A percentile compares a stretch with the other conserved stretches of the same genome.
phyloP scores from a whole-genome alignment of 495 filamentous ascomycete genomes.

The Talaromyces adpressus region DNA sequence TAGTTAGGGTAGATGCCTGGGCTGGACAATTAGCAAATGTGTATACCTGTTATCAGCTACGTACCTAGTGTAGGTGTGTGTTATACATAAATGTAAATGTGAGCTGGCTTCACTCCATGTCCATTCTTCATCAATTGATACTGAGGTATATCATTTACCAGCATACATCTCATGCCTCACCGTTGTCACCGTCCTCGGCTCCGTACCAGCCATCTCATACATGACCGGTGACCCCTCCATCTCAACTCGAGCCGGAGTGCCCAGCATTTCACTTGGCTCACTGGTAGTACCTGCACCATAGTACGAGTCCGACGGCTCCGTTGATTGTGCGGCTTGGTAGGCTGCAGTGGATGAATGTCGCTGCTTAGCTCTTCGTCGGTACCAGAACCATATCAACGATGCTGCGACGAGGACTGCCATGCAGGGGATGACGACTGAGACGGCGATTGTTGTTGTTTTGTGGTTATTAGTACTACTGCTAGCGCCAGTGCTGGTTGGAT shows the following conservation, averaged over 20 bases:
- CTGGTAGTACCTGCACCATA: background rate
- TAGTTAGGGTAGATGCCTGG: background rate
- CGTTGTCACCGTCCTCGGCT: background rate
- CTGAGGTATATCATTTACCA: background rate
- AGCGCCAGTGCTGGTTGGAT: background rate
- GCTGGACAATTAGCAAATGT: too few relatives aligned
- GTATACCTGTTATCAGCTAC: too few relatives aligned
- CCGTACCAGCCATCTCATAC: background rate
- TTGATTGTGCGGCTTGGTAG: conserved; percentile 2
- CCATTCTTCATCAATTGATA: too few relatives aligned
- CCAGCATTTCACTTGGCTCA: background rate
- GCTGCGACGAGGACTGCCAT: background rate
- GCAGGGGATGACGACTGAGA: background rate
- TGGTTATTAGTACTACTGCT: background rate
- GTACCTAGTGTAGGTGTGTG: too few relatives aligned
- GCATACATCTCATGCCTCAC: background rate
- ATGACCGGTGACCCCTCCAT: background rate
- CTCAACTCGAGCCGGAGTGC: background rate
- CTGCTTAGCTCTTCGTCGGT: background rate
- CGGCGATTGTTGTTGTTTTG: conserved; percentile 4
- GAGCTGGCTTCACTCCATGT: too few relatives aligned
- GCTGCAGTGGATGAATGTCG: background rate
- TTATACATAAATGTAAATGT: too few relatives aligned
- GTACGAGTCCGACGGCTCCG: background rate
- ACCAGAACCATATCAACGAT: background rate